phyloP scores from a whole-genome alignment of 2,329 filamentous ascomycete species.

The Exserohilum rostratum region DNA sequence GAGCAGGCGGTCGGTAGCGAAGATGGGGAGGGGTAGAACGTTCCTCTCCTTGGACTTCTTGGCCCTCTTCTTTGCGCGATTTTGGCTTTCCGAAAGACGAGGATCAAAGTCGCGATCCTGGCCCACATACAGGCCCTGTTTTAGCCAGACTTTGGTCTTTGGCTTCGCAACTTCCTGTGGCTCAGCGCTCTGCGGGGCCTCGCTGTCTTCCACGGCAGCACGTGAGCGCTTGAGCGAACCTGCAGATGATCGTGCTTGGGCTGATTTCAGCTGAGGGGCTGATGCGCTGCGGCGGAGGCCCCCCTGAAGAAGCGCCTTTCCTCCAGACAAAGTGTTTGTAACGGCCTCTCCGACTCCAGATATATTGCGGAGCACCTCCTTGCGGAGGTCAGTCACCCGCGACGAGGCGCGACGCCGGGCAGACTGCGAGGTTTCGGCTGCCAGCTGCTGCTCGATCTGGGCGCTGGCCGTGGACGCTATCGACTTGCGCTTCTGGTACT shows the following conservation, averaged over 20 bases:
- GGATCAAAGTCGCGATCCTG: constrained; percentile 61
- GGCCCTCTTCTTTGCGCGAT: constrained; percentile 47
- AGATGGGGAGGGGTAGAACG: constrained; percentile 77
- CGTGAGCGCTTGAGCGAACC: constrained; percentile 32
- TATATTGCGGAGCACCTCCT: constrained; percentile 41
- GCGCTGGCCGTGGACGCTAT: constrained; percentile 25
- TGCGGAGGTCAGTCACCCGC: constrained; percentile 42
- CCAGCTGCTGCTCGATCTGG: constrained; percentile 41
- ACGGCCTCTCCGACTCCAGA: constrained; percentile 36
- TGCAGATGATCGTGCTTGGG: constrained; percentile 16
- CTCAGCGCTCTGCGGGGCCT: constrained; percentile 17
- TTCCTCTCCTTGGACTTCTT: constrained; percentile 48
- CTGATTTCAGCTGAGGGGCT: constrained; percentile 29
- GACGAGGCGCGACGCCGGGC: constrained; percentile 42
- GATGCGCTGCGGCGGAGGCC: constrained; percentile 37
- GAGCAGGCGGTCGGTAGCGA: constrained; percentile 72
- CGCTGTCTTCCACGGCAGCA: constrained; percentile 25
- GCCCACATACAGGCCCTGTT: constrained; percentile 85
- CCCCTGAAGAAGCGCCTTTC: constrained; percentile 43
- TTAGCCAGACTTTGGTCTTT: constrained; percentile 75
- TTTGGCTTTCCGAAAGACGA: constrained; percentile 55
- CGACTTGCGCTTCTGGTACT: constrained; percentile 16
- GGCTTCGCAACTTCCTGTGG: constrained; percentile 32
- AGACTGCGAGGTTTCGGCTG: constrained; percentile 40
- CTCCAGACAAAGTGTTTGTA: constrained; percentile 44